These are phyloP conservation scores for Hypoxylon sp. DNA, from an alignment of 2,329 filamentous ascomycete genomes.

Conservation along the genomic window DNA sequence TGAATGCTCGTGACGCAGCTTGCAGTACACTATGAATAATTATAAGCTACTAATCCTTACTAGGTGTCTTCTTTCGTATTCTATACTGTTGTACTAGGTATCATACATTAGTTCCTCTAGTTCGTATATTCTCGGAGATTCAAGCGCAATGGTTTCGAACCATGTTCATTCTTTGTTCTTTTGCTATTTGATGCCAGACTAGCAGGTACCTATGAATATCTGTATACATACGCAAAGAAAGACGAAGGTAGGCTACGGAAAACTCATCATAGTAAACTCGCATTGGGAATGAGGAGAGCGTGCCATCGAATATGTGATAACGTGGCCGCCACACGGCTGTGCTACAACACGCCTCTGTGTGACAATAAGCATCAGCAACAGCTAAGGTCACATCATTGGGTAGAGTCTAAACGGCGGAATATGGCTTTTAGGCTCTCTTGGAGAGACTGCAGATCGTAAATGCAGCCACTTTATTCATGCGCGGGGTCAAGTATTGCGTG, in stretches of 20 bases:
- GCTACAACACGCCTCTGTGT: neutral
- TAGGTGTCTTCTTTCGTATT: constrained; percentile 2
- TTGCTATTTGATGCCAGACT: neutral
- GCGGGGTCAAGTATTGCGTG: neutral
- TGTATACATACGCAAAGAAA: neutral
- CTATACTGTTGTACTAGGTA: neutral
- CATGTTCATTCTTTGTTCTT: neutral
- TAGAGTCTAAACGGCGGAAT: neutral
- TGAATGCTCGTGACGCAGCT: neutral
- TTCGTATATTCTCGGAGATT: neutral
- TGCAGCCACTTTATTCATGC: neutral
- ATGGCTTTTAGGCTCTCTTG: constrained; percentile 2
- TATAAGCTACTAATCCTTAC: neutral
- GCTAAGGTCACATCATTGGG: neutral
- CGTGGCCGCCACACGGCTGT: neutral
- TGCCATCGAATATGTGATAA: neutral
- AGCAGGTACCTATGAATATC: neutral
- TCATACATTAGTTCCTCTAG: neutral
- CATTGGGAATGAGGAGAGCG: neutral
- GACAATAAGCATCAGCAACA: neutral
- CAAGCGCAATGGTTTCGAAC: neutral
- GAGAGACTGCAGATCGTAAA: neutral
- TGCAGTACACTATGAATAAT: neutral
- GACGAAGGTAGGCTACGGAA: neutral
- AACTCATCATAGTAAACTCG: no score